Percentiles rank a stretch among this genome's conserved stretches.
These are phyloP conservation scores for Cryomyces minteri DNA, from an alignment of 495 filamentous ascomycete species.

Conservation along the genomic window DNA sequence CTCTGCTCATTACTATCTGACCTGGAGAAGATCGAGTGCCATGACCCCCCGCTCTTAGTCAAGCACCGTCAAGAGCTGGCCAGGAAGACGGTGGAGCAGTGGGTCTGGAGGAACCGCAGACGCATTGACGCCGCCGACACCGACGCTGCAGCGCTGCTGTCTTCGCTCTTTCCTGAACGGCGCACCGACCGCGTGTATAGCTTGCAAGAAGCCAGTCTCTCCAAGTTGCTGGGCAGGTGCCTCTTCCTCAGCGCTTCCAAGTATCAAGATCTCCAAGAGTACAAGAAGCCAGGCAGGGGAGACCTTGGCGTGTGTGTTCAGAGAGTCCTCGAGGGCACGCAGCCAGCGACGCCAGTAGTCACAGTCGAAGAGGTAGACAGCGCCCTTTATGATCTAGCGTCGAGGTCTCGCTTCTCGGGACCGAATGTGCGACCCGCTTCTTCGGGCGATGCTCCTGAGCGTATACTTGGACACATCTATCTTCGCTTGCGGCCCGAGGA, in stretches of 20 bases:
- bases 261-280: slow-evolving; percentile 40
- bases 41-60: slow-evolving; percentile 4
- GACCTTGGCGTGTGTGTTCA: slow-evolving; percentile 58
- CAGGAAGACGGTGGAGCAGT: slow-evolving; percentile 14
- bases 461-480: slow-evolving; percentile 34
- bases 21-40: slow-evolving; percentile 6
- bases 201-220: slow-evolving; percentile 39
- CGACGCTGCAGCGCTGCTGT: slow-evolving; percentile 42
- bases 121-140: slow-evolving; percentile 31
- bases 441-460: slow-evolving; percentile 19
- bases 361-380: slow-evolving; percentile 60
- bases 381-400: slow-evolving; percentile 42
- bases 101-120: slow-evolving; percentile 39
- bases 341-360: slow-evolving; percentile 29
- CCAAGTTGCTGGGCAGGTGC: slow-evolving; percentile 42
- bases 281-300: slow-evolving; percentile 33
- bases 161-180: slow-evolving; percentile 54
- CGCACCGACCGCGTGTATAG: slow-evolving; percentile 58
- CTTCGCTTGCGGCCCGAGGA: slow-evolving; percentile 44
- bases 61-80: neutral
- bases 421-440: slow-evolving; percentile 35
- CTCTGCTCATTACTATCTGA: slow-evolving; percentile 1
- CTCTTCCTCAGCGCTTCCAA: slow-evolving; percentile 40
- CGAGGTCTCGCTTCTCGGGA: slow-evolving; percentile 48
- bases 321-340: slow-evolving; percentile 37